Base-by-base conservation (phyloP, 2,329 filamentous ascomycete species). In the Claviceps fusiformis region DNA sequence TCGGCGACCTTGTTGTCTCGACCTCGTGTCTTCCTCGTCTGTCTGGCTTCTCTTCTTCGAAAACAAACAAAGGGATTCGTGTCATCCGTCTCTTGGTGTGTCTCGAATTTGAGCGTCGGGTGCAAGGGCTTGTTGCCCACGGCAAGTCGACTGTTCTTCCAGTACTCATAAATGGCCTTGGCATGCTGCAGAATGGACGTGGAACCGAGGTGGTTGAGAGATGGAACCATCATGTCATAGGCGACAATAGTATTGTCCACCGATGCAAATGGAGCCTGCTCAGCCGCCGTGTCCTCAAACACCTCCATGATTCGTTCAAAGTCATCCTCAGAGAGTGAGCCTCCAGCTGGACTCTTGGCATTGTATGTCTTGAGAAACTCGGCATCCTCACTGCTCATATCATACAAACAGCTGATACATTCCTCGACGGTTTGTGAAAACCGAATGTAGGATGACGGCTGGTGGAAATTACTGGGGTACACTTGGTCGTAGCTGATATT, bases 381-480 rank as follows among this genome's bases (percentile, higher is more conserved):
- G 68, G 90, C 87, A 72, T 98, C 93, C 65, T 95, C 89, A 61
- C 86, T 84, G 33, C 85, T 91, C 87, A 97, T 92, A 73, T 95
- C 90, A 83, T 98, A 98, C 63, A 85, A 82, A 67, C 86, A 87
- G 64, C 88, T 87, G 65, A 89, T 86, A 64, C 87, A 95, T 71
- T 98, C 93, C 73, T 98, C 93, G 58, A 98, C 92, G 3, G 93
- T 98, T 62, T 95, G 92, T 60, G 93, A 97, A 74, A 95, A 97
- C 61, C 92, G 89, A 68, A 98, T 95, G 72, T 97, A 97, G 58
- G 91, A 93, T 58, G 85, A 83, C 53, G 93, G 90, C 70, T 95
- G 86, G 64, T 84, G 80, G 72, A 92, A 96, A 56, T 77, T 75
- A 60, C 81, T 82, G 52, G 86, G 81, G 68, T 97, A 97, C 63